Evolutionary conservation across 805 yeast species (phyloP), one percentile per base, ranked within the genome.

Genomic region (Teunomyces kruisii): DNA sequence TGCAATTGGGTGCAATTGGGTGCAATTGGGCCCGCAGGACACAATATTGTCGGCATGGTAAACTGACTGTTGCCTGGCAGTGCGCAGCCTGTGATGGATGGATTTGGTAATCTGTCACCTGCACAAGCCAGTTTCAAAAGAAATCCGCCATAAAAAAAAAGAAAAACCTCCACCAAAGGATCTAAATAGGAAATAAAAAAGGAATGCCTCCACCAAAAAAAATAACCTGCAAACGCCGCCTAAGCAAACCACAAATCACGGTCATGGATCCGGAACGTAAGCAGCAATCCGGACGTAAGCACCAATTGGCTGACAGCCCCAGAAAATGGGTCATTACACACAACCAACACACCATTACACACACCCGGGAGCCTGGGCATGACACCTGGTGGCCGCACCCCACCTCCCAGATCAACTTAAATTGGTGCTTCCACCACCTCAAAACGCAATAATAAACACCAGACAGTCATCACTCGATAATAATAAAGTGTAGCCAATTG

Each of bases 101-200:
- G 12, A 26, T 26, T 26, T 8, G 28, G 28, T 26, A 26, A 35
- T 10, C 28, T 19, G 28, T 35, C 28, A 19, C 17, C 28, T 17
- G 38, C 38, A 35, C 38, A 35, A 24, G 28, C 17, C 38, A 27
- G 38, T 35, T 35, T 35, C 38, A 35, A 35, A 35, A 35, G 38
- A 35, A 35, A 35, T 35, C 14, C 17, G 12, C 10, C 27, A 19
- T 4, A 31, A 31, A 31, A 9, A 33, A 35, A 35, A 35, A 19
- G 19, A 33, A 33, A 17, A 24, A 35, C 14, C 27, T 24, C 12
- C 28, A n/a, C n/a, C n/a, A n/a, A n/a, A n/a, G 17, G 5, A n/a
- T 12, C 26, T 14, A 35, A 24, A 35, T 17, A 35, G 22, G 19
- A 35, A 35, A 35, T 19, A 32, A 35, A 35, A 35, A 35, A 26